These are phyloP conservation scores for Zea mays DNA, from an alignment of 176 grass and related monocot species.

Conservation along the genomic window DNA sequence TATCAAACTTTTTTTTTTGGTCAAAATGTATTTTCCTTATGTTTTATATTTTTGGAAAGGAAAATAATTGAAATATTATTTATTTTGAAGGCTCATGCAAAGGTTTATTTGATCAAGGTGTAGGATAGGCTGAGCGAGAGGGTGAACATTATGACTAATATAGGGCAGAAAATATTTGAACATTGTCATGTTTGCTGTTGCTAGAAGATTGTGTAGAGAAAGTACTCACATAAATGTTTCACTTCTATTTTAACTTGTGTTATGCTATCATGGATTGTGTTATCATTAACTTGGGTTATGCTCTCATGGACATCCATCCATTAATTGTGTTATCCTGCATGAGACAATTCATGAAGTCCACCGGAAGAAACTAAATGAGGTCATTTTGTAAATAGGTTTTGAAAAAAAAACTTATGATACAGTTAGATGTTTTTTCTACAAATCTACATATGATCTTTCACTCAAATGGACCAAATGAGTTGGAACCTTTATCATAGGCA, in stretches of 20 bases:
- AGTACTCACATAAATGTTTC: background rate
- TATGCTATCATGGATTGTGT: background rate
- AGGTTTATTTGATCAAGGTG: slow-evolving; percentile 16
- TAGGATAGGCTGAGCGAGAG: background rate
- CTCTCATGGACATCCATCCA: no score
- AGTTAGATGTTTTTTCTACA: no score
- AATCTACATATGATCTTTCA: no score
- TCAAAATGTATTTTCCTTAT: slow-evolving; percentile 35
- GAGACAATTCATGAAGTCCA: no score
- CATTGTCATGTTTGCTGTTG: background rate
- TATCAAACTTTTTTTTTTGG: slow-evolving; percentile 25
- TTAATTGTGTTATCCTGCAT: no score
- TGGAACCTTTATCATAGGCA: no score
- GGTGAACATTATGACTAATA: background rate
- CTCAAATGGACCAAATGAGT: no score
- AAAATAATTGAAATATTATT: slow-evolving; percentile 1
- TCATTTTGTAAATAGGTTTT: no score
- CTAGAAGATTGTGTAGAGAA: background rate
- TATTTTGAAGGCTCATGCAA: slow-evolving; percentile 18
- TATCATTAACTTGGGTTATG: no score
- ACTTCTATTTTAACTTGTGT: background rate
- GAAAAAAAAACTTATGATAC: no score
- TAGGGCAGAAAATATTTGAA: background rate
- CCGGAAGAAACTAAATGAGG: no score
- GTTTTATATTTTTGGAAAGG: slow-evolving; percentile 14